Conservation (phyloP, 768 basidiomycete species). For the Melanogaster broomeanus region DNA sequence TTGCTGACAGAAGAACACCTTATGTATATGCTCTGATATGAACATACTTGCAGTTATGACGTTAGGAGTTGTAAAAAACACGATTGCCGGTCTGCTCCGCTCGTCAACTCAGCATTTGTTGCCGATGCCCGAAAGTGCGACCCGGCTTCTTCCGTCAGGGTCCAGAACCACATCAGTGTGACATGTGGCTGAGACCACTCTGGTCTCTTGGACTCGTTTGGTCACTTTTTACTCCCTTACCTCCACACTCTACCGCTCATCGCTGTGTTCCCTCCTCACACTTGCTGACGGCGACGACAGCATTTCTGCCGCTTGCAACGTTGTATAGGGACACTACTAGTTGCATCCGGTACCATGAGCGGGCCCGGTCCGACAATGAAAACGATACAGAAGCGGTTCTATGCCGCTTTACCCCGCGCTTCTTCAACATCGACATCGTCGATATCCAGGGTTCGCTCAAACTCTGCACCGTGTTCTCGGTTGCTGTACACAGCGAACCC, state of each 20-base stretch:
- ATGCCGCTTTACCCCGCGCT: slow-evolving; percentile 42
- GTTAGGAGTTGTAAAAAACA: too few species aligned
- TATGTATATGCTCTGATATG: slow-evolving; percentile 10
- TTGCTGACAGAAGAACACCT: neutral
- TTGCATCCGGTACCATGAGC: slow-evolving; percentile 28
- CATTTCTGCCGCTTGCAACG: neutral
- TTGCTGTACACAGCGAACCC: slow-evolving; percentile 42
- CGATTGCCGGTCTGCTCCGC: too few species aligned
- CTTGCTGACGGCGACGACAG: slow-evolving; percentile 15
- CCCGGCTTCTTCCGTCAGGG: slow-evolving; percentile 22
- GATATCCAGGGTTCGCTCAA: slow-evolving; percentile 45
- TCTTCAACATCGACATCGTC: slow-evolving; percentile 31
- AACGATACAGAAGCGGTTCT: slow-evolving; percentile 54
- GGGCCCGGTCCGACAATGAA: slow-evolving; percentile 45
- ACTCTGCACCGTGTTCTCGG: slow-evolving; percentile 40
- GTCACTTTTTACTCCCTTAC: neutral
- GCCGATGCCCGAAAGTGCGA: neutral
- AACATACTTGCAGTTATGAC: slow-evolving; percentile 14
- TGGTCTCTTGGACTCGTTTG: neutral
- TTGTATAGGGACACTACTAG: neutral
- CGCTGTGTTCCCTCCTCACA: slow-evolving; percentile 1
- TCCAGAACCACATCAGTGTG: neutral
- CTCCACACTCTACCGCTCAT: neutral
- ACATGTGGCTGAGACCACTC: neutral
- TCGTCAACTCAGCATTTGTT: too few species aligned